These are phyloP conservation scores for Xylaria castorea DNA, from an alignment of 495 filamentous ascomycete species.

Conservation along the genomic window DNA sequence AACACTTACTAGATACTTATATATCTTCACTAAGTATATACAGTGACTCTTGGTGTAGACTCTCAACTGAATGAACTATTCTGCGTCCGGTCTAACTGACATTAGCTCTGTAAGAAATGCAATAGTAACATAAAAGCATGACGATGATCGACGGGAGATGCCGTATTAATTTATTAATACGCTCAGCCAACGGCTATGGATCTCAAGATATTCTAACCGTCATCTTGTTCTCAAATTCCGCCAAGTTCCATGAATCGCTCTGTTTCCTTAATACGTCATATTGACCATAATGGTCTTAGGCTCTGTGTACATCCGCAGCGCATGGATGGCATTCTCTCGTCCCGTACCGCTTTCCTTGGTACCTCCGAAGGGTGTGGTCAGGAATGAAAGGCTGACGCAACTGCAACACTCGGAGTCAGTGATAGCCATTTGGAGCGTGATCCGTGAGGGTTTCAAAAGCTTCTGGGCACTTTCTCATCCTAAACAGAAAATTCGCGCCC, in stretches of 20 bases:
- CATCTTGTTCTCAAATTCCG: background rate
- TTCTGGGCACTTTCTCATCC: no score
- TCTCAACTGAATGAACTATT: no score
- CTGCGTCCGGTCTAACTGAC: no score
- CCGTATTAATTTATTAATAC: background rate
- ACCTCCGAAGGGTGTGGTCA: constrained; percentile 57
- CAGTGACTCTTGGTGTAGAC: no score
- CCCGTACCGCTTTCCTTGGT: constrained; percentile 59
- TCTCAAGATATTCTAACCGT: background rate
- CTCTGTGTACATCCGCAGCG: constrained; percentile 52
- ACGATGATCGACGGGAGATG: background rate
- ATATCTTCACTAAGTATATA: background rate
- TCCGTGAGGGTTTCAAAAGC: no score
- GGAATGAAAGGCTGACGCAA: constrained; percentile 36
- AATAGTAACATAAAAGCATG: background rate
- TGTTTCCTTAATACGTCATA: constrained; percentile 36
- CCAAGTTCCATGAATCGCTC: background rate
- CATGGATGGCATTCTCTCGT: constrained; percentile 52
- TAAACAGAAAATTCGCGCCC: no score
- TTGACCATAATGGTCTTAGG: constrained; percentile 59
- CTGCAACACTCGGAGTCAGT: no score
- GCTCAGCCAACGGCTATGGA: background rate
- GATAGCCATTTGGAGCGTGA: no score
- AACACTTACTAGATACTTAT: background rate
- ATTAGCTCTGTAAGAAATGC: background rate